phyloP scores from a whole-genome alignment of 768 basidiomycete species.

The Xerocomellus amylosporus region DNA sequence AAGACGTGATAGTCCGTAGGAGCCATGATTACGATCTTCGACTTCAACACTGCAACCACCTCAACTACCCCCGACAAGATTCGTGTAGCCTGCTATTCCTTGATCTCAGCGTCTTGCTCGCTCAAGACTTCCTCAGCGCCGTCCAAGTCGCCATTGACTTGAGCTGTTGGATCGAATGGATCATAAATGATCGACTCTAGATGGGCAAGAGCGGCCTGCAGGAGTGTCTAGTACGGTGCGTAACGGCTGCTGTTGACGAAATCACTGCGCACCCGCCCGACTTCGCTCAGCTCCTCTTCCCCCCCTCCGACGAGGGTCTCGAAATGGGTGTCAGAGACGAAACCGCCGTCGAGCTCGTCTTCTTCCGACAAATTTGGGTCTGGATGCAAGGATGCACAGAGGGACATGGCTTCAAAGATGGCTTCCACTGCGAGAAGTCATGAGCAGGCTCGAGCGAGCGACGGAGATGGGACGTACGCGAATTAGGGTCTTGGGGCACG shows the following conservation, averaged over 20 bases:
- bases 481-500: slow-evolving; percentile 53
- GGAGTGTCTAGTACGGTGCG: slow-evolving; percentile 74
- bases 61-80: background rate
- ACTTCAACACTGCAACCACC: background rate
- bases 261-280: slow-evolving; percentile 93
- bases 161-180: slow-evolving; percentile 28
- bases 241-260: slow-evolving; percentile 74
- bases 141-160: slow-evolving; percentile 16
- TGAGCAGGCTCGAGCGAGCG: background rate
- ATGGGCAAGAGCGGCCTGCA: slow-evolving; percentile 76
- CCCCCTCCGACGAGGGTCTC: slow-evolving; percentile 55
- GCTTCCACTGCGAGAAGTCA: slow-evolving; percentile 56
- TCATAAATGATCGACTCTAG: slow-evolving; percentile 80
- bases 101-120: slow-evolving; percentile 11
- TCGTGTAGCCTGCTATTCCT: slow-evolving; percentile 1
- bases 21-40: background rate
- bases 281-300: slow-evolving; percentile 75
- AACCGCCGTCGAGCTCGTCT: slow-evolving; percentile 50
- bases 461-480: slow-evolving; percentile 49
- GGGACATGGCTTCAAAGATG: slow-evolving; percentile 84
- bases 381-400: slow-evolving; percentile 83
- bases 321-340: slow-evolving; percentile 48
- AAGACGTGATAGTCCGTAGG: background rate
- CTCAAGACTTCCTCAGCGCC: slow-evolving; percentile 15
- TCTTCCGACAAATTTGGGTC: slow-evolving; percentile 48